These are phyloP conservation scores for Pseudogymnoascus sp. DNA, from an alignment of 2,329 filamentous ascomycete species.

Conservation along the genomic window DNA sequence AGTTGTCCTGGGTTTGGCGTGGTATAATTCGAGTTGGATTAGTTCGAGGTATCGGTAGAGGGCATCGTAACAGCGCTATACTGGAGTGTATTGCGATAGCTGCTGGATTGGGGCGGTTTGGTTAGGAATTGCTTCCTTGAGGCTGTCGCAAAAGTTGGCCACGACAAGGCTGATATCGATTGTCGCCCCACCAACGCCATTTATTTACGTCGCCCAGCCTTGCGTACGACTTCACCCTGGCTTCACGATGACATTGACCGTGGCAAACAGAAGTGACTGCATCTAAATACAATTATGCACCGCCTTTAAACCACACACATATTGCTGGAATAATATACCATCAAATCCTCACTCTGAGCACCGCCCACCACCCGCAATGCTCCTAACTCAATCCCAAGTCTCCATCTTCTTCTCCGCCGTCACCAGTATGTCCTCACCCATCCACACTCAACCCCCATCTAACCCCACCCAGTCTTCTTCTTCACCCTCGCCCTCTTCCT, in stretches of 20 bases:
- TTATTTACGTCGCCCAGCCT: conserved; percentile 13
- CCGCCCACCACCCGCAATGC: conserved; percentile 19
- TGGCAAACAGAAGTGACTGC: not conserved
- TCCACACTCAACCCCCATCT: too few species aligned
- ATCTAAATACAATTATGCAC: not conserved
- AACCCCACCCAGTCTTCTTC: conserved; percentile 49
- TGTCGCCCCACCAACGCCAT: conserved; percentile 37
- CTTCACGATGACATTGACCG: not conserved
- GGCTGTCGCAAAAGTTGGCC: conserved; percentile 16
- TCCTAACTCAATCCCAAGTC: conserved; percentile 64
- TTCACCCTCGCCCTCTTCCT: conserved; percentile 81
- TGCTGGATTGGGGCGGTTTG: conserved; percentile 14
- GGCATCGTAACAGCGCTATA: not conserved
- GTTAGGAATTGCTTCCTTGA: not conserved
- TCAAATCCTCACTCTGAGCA: not conserved
- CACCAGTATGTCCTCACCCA: conserved; percentile 56
- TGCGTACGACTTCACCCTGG: not conserved
- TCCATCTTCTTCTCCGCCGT: conserved; percentile 57
- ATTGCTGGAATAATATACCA: not conserved
- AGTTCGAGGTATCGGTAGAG: not conserved
- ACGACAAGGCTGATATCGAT: conserved; percentile 28
- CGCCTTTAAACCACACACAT: not conserved
- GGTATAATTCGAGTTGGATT: not conserved
- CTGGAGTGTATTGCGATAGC: not conserved
- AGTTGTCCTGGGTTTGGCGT: not conserved